Base-by-base conservation (phyloP, 768 basidiomycete species). In the Tricholomella constricta region DNA sequence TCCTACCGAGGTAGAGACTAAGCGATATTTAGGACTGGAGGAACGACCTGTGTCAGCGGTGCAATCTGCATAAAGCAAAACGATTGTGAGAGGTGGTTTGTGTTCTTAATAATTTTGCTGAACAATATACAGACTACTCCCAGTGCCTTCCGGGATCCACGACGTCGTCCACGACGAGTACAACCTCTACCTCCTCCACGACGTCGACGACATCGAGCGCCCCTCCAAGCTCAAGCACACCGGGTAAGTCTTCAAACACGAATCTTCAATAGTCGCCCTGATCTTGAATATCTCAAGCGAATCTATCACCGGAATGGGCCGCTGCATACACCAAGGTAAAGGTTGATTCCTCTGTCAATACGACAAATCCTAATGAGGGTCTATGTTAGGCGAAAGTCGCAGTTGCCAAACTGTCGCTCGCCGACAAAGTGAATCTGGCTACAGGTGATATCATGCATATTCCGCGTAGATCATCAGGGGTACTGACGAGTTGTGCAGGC, bases 401-500 rank as follows among this genome's bases (percentile, higher is more conserved):
- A 0, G 72, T 88, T 4, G 63, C 73, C 6, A 76, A 80, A 49
- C 70, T 82, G 54, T 79, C 81, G 2, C 59, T 81, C 6, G 71
- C 80, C 51, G 82, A 86, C 55, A 83, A 85, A 60, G 78, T 83
- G 25, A 76, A 76, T 50, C 66, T 86, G 12, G 79, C 76, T 0
- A 85, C 83, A 22, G 83, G 83, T 69, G 54, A 63, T 55, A 46
- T 11, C 29, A 6, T 17, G 27, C 11, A 19, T 36, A 20, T 2
- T 19, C 26, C n/a, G n/a, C n/a, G n/a, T n/a, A n/a, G n/a, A n/a
- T n/a, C n/a, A n/a, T n/a, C n/a, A n/a, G n/a, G 20, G 0, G 32
- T 22, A 35, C 41, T 35, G 31, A 44, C 10, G 20, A 29, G 2
- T n/a, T 17, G 10, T 8, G 2, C 52, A 73, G 75, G 75, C 47